Percentiles rank a stretch among this genome's conserved stretches.
Evolutionary conservation across 495 filamentous ascomycete species (phyloP).

Genomic region (Penicillium maclennaniae): DNA sequence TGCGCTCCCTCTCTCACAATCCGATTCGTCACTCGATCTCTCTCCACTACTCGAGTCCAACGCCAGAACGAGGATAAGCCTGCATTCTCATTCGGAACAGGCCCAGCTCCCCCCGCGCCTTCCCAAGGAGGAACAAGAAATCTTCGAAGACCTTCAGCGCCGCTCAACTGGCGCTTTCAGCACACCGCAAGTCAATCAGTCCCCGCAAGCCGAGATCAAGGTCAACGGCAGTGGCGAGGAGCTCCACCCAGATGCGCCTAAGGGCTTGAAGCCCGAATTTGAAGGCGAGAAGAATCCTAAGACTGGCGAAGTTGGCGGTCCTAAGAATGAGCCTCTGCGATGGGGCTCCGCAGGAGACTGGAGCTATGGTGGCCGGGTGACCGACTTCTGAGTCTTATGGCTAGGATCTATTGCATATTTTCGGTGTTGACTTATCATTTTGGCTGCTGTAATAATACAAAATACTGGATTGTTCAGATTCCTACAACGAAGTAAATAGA

Average conservation of each 20-base stretch:
- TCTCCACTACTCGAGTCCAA: constrained; percentile 32
- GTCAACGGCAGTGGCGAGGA: constrained; percentile 55
- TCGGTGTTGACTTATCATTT: constrained; percentile 18
- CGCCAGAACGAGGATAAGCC: constrained; percentile 29
- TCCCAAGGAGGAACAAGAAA: constrained; percentile 82
- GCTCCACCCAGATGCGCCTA: constrained; percentile 64
- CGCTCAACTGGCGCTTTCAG: constrained; percentile 71
- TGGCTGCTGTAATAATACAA: neutral
- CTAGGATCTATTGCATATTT: constrained; percentile 11
- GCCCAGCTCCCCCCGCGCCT: constrained; percentile 81
- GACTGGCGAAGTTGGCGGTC: constrained; percentile 94
- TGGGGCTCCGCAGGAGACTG: constrained; percentile 84
- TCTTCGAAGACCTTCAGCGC: constrained; percentile 82
- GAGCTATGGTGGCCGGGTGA: constrained; percentile 93
- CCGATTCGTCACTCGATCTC: constrained; percentile 26
- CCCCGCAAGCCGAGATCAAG: constrained; percentile 33
- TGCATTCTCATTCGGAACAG: constrained; percentile 38
- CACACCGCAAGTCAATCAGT: constrained; percentile 47
- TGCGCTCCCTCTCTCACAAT: constrained; percentile 16
- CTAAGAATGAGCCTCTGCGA: constrained; percentile 93
- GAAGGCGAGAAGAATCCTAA: constrained; percentile 88
- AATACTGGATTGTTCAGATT: neutral
- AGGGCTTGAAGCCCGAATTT: constrained; percentile 84
- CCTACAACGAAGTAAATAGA: neutral
- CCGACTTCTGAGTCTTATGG: constrained; percentile 66